Percentiles rank a stretch among this genome's conserved stretches.
Evolutionary conservation across 176 grass and related monocot genomes (phyloP).

Genomic region (Lolium multiflorum): DNA sequence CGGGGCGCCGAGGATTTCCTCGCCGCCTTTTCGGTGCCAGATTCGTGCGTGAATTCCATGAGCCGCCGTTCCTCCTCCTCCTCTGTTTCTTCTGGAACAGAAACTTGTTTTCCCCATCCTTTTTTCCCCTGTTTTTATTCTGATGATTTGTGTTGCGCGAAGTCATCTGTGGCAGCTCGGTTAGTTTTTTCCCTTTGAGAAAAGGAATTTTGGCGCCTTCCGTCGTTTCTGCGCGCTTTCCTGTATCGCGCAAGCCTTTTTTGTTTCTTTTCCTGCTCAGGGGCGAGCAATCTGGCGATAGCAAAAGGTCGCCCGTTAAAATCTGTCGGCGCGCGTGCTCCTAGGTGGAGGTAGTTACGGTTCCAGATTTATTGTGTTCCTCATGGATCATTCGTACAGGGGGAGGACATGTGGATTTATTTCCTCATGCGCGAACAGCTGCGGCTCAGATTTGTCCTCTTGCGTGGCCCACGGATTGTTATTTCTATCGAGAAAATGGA

Average conservation of each 20-base stretch:
- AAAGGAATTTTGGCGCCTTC: not conserved
- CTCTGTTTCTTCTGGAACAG: not conserved
- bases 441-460: constrained; percentile 18
- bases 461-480: not conserved
- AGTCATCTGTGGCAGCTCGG: not conserved
- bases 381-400: not conserved
- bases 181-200: not conserved
- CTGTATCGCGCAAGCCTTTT: not conserved
- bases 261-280: constrained; percentile 26
- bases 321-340: constrained; percentile 8
- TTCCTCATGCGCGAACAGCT: not conserved
- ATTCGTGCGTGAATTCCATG: not conserved
- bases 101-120: not conserved
- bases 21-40: not conserved
- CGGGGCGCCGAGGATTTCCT: not conserved
- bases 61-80: not conserved
- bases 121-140: not conserved
- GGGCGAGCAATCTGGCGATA: constrained; percentile 38
- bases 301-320: not conserved
- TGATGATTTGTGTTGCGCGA: not conserved
- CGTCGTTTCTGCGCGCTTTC: not conserved
- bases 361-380: constrained; percentile 13
- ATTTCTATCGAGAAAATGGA: not conserved
- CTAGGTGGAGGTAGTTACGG: not conserved
- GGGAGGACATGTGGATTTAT: not conserved